Evolutionary conservation across 2,329 filamentous ascomycete species (phyloP), one percentile per base, ranked within the genome.

Genomic region (Myriosclerotinia scirpicola): DNA sequence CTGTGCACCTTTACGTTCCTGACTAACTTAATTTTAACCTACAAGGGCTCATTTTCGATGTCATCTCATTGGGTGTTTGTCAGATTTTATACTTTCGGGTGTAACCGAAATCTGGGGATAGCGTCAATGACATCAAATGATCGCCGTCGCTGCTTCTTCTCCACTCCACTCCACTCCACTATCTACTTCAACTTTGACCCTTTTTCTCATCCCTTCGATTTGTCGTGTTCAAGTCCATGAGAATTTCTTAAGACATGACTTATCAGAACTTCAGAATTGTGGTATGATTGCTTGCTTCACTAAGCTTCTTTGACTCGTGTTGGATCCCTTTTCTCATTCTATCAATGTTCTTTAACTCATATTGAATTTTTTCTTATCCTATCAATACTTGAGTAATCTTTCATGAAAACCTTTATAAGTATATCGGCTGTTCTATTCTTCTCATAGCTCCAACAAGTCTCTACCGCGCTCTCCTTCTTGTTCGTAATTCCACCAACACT

Each of bases 1-100:
- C 59, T 38, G 59, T 62, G 59, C 59, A 40, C 46, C 8, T 22
- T 17, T 17, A 26, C 14, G 58, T 61, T 61, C 58, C 58, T 61
- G 58, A 61, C 58, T 61, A 64, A 56, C 2, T 48, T 34, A n/a
- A n/a, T n/a, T n/a, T n/a, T n/a, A n/a, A n/a, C n/a, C n/a, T 7
- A 36, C 50, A 36, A 15, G 26, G 17, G n/a, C 11, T 9, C 5
- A 30, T 42, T 15, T 42, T 54, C 22, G n/a, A 55, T 22, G 61
- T n/a, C 17, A 54, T 34, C 20, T 36, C 38, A 64, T 64, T 64
- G 61, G 61, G 9, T 64, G 38, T 20, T 44, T 56, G 40, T 22
- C 20, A 22, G 3, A 34, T 44, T 56, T 64, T 64, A 56, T 17
- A 36, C 52, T 64, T 22, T 42, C 26, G 61, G 50, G 15, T 54